Evolutionary conservation across 495 filamentous ascomycete species (phyloP), one percentile per base, ranked within the genome.

Genomic region (Penicillium desertorum): DNA sequence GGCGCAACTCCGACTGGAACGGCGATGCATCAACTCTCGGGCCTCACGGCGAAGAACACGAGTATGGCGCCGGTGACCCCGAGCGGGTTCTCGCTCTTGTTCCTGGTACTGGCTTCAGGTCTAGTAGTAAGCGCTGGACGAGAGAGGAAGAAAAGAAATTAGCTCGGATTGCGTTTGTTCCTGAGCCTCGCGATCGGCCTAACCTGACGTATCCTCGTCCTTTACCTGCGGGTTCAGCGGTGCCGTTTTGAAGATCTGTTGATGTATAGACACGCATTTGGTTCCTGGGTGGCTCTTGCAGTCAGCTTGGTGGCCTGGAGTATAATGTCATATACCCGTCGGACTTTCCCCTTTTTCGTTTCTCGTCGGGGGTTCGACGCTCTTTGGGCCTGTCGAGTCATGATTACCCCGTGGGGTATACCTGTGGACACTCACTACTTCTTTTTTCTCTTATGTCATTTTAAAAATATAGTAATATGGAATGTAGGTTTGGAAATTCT

Each of bases 1-100:
- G n/a, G 20, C 63, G 12, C 58, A 65, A 30, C 51, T 66, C 34
- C 48, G 69, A 63, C 25, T 75, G 72, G 72, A 67, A 71, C 51
- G 56, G 65, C n/a, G 71, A 70, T 46, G 64, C 61, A 14, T 69
- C 71, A 12, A 73, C 66, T 0, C 62, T 69, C 14, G 71, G 69
- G 14, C 66, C 69, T 1, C 67, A 68, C 1, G 58, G 62, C 30
- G 71, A 75, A 43, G 70, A 76, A 37, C 55, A 62, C 17, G 74
- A 76, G 51, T 71, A 68, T 39, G 72, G 70, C 0, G 50, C 63
- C 12, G 63, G 64, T 3, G 62, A 72, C 23, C 61, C 63, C 0
- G 68, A 73, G 17, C 58, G 70, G 0, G 51, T 68, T 1, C 48
- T 72, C 11, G 63, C 62, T 5, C 57, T 72, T 11, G 62, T 51